phyloP scores from a whole-genome alignment of 768 basidiomycete species.

The Suillus placidus region DNA sequence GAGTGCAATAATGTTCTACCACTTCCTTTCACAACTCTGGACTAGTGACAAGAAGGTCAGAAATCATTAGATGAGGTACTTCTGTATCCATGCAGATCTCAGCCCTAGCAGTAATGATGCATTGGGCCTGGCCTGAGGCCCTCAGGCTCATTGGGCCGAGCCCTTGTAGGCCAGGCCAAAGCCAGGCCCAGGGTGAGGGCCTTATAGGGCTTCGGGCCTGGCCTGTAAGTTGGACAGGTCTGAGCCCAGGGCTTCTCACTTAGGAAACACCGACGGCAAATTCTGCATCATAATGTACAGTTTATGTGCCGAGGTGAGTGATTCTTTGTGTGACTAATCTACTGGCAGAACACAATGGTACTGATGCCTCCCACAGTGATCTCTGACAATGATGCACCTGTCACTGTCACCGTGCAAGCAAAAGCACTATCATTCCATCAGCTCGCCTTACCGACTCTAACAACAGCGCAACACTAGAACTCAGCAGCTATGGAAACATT shows the following conservation, averaged over 20 bases:
- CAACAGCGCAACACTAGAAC: background rate
- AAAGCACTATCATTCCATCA: background rate
- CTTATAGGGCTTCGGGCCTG: background rate
- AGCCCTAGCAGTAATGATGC: no score
- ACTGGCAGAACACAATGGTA: background rate
- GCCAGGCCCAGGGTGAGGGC: no score
- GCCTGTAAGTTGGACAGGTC: background rate
- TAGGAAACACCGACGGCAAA: background rate
- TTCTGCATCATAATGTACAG: background rate
- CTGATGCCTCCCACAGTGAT: background rate
- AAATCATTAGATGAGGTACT: no score
- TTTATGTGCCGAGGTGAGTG: background rate
- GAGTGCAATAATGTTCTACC: no score
- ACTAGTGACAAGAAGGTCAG: no score
- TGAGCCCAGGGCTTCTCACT: background rate
- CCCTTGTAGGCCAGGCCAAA: background rate
- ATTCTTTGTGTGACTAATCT: background rate
- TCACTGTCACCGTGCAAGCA: background rate
- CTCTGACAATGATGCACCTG: background rate
- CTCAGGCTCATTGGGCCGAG: background rate
- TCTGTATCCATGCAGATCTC: no score
- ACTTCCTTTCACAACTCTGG: no score
- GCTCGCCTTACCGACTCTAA: background rate
- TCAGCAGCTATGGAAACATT: background rate
- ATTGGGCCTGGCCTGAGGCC: background rate